Conservation (phyloP, 2,329 filamentous ascomycete species). For the Ophiostoma sp. region DNA sequence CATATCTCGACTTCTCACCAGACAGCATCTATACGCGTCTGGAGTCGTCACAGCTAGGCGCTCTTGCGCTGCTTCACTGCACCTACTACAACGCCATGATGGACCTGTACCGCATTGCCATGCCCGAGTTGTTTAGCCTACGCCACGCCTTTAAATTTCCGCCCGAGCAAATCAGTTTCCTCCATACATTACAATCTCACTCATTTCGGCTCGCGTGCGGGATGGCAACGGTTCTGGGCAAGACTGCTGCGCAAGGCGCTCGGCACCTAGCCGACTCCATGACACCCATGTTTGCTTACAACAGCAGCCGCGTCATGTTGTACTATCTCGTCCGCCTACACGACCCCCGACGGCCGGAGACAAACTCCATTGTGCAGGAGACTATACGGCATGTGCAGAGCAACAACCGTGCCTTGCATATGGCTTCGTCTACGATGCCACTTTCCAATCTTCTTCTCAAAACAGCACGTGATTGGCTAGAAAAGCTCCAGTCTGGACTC, state of each 20-base stretch:
- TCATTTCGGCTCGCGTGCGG: background rate
- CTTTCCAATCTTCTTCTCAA: background rate
- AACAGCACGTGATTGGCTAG: background rate
- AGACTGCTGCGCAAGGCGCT: background rate
- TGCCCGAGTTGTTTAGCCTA: background rate
- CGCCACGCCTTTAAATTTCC: background rate
- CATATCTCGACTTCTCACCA: background rate
- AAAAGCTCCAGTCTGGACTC: background rate
- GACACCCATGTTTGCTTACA: background rate
- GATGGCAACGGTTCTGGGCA: background rate
- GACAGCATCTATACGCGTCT: background rate
- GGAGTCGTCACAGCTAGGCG: background rate
- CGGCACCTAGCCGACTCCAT: background rate
- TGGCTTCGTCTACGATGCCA: conserved; percentile 33
- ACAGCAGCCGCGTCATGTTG: background rate
- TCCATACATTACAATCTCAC: background rate
- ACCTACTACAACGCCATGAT: background rate
- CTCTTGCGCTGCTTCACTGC: background rate
- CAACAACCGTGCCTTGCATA: conserved; percentile 36
- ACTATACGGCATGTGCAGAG: conserved; percentile 39
- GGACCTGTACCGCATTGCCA: background rate
- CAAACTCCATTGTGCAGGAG: conserved; percentile 36
- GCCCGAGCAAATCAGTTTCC: background rate
- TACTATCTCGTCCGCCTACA: background rate
- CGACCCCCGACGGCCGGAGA: conserved; percentile 29